Conservation (phyloP, 768 basidiomycete genomes). For the Amanita muscaria region DNA sequence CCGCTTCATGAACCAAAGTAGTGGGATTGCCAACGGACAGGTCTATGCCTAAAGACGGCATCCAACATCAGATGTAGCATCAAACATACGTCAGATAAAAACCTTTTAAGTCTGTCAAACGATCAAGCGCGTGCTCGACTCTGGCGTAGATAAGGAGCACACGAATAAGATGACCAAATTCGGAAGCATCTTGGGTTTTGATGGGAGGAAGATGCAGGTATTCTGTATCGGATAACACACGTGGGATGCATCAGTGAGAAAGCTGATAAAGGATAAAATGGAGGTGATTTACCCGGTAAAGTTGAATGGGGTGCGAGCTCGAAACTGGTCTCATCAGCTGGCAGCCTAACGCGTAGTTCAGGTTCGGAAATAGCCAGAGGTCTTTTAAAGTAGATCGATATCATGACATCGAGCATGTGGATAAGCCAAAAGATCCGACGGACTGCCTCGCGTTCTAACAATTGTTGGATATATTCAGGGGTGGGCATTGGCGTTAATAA, state of each 20-base stretch:
- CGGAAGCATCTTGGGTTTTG: constrained; percentile 53
- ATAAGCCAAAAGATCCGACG: constrained; percentile 79
- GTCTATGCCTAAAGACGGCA: neutral
- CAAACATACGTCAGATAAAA: constrained; percentile 1
- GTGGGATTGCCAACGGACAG: neutral
- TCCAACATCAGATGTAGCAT: too few species aligned
- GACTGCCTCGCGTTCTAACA: constrained; percentile 69
- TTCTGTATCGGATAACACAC: constrained; percentile 34
- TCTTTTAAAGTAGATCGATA: constrained; percentile 37
- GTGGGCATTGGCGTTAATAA: constrained; percentile 50
- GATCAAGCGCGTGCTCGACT: constrained; percentile 48
- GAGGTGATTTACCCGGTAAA: constrained; percentile 34
- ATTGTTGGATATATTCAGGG: constrained; percentile 48
- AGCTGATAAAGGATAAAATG: constrained; percentile 6
- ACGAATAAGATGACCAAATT: constrained; percentile 71
- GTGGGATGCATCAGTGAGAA: constrained; percentile 5
- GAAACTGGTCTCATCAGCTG: constrained; percentile 77
- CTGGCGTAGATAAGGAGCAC: constrained; percentile 55
- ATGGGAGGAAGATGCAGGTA: constrained; percentile 59
- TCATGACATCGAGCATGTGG: constrained; percentile 48
- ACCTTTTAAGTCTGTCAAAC: constrained; percentile 34
- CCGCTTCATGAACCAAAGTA: constrained; percentile 1
- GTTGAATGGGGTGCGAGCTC: constrained; percentile 59
- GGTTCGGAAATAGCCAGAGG: constrained; percentile 32
- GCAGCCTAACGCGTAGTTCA: constrained; percentile 55